phyloP scores from a whole-genome alignment of 352 stramenopile species.

The Aphanomyces stellatus region DNA sequence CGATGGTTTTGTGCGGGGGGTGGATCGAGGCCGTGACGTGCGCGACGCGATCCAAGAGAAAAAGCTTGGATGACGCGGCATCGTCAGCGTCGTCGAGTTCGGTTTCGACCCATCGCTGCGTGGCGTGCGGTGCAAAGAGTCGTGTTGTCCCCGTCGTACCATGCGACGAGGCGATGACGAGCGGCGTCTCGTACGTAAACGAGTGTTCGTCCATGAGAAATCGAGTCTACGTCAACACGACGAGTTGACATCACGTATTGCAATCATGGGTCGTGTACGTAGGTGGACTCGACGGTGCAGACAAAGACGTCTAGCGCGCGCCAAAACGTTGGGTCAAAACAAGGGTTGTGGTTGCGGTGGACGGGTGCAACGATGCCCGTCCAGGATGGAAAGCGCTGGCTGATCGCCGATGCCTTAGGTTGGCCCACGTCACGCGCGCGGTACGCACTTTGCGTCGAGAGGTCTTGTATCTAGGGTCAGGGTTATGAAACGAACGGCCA shows the following conservation, averaged over 20 bases:
- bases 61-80: not conserved
- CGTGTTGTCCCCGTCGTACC: not conserved
- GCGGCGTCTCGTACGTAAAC: constrained; percentile 22
- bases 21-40: constrained; percentile 1
- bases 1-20: not conserved
- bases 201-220: constrained; percentile 24
- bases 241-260: not conserved
- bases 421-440: not conserved
- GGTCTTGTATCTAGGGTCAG: constrained; percentile 9
- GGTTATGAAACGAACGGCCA: not conserved
- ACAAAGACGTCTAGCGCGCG: not conserved
- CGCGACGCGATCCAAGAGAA: not conserved
- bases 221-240: constrained; percentile 19
- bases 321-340: constrained; percentile 11
- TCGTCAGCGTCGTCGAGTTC: not conserved
- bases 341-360: not conserved
- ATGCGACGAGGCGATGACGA: constrained; percentile 11
- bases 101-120: constrained; percentile 21
- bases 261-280: not conserved
- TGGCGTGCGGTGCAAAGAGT: constrained; percentile 19
- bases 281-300: not conserved
- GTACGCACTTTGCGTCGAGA: constrained; percentile 8
- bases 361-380: not conserved
- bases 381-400: not conserved
- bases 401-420: not conserved